Base-by-base conservation (phyloP, 2,329 filamentous ascomycete genomes). In the Plectosphaerella cucumerina region DNA sequence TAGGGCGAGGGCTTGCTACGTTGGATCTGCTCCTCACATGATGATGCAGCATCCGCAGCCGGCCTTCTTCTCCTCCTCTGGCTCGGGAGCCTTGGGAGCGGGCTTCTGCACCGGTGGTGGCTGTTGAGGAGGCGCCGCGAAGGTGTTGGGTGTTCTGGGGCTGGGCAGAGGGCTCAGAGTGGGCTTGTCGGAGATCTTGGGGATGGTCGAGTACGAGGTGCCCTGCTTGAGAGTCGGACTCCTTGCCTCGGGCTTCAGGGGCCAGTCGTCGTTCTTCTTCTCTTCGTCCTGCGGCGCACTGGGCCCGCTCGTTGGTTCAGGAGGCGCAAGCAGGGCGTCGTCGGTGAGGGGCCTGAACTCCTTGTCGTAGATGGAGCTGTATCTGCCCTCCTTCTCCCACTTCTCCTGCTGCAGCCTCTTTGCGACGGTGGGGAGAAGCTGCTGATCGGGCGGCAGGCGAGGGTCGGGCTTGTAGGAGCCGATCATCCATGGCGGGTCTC, bases 391-490 rank as follows among this genome's bases (percentile, higher is more conserved):
- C 60, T 85, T 89, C 69, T 95, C 91, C 92, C 91, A 97, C 67
- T 93, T 89, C 68, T 97, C 91, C 71, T 97, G 93, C 67, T 94
- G 89, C 68, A 97, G 79, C 50, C 90, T 82, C 62, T 87, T 90
- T 12, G 94, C 94, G 56, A 97, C 91, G 0, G 94, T 97, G 1
- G 94, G 94, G 11, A 99, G 82, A 49, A 99, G 85, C 65, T 99
- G 94, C 68, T 99, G 89, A 55, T 99, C 94, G 0, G 91, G 94
- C 6, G 94, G 94, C 33, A 99, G 76, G 54, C 91, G 86, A 26
- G 94, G 94, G 65, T 99, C 94, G 1, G 94, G 94, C 63, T 95
- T 96, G 70, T 97, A 99, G 70, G 96, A 90, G 20, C 88, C 89
- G 44, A 94, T 82, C 70, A 97, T 82, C 94, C 94, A 99, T 48